Conservation (phyloP, 179 eudicot species). For the Silene coronaria region DNA sequence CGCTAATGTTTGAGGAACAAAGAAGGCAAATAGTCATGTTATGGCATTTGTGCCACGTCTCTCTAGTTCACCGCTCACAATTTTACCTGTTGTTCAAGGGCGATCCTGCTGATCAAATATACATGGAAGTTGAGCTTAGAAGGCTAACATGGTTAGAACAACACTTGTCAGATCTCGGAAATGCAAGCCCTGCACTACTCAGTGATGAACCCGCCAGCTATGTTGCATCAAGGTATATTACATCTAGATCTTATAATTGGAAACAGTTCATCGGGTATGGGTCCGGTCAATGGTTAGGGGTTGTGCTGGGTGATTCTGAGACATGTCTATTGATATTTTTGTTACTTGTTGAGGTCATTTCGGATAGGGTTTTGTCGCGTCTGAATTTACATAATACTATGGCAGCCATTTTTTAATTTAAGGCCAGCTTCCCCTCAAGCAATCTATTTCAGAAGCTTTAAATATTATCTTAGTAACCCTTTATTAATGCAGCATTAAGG, state of each 20-base stretch:
- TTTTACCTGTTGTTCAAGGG: slow-evolving; percentile 79
- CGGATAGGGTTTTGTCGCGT: too few species aligned
- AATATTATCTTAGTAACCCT: neutral
- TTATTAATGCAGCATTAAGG: slow-evolving; percentile 54
- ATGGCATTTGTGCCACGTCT: slow-evolving; percentile 97
- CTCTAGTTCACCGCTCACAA: slow-evolving; percentile 83
- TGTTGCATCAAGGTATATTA: slow-evolving; percentile 66
- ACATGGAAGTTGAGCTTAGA: slow-evolving; percentile 86
- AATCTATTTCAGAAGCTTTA: neutral
- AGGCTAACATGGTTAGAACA: slow-evolving; percentile 92
- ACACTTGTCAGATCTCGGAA: slow-evolving; percentile 84
- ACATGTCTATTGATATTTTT: too few species aligned
- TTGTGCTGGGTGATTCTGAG: too few species aligned
- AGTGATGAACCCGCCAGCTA: slow-evolving; percentile 86
- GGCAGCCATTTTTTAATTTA: too few species aligned
- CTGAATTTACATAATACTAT: too few species aligned
- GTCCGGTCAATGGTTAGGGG: too few species aligned
- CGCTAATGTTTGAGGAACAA: slow-evolving; percentile 64
- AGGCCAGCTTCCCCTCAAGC: neutral
- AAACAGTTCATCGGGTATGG: too few species aligned
- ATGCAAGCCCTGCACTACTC: slow-evolving; percentile 96
- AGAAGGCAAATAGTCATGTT: slow-evolving; percentile 78
- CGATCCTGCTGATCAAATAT: slow-evolving; percentile 84
- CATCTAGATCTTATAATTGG: neutral
- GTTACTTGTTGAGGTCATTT: too few species aligned